These are phyloP conservation scores for Dunaliella sp. DNA, from an alignment of 139 green algal species.

Conservation along the genomic window DNA sequence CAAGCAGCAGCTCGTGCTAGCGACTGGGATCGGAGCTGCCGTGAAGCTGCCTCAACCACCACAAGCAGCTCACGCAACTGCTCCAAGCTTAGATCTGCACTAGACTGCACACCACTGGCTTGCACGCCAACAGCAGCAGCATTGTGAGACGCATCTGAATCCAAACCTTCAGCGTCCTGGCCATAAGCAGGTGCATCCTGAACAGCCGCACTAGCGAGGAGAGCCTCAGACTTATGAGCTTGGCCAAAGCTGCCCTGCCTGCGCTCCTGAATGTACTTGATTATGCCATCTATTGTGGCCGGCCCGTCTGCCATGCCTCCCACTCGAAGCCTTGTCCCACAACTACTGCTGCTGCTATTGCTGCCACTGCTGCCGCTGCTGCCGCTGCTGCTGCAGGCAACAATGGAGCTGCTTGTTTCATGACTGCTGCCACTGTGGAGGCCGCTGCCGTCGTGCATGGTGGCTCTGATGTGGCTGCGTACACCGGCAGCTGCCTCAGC, in stretches of 20 bases:
- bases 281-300: background rate
- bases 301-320: background rate
- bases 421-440: slow-evolving; percentile 1
- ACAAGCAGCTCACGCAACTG: background rate
- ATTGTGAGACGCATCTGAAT: background rate
- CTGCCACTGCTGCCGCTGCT: background rate
- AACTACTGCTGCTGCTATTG: slow-evolving; percentile 10
- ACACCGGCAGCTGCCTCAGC: background rate
- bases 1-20: background rate
- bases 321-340: background rate
- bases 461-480: no score
- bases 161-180: background rate
- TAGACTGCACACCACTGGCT: no score
- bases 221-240: background rate
- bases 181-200: background rate
- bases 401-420: no score
- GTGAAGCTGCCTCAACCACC: background rate
- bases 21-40: background rate
- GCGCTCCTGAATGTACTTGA: background rate
- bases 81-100: background rate
- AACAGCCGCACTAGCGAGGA: background rate
- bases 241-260: background rate
- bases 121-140: background rate
- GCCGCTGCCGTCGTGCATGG: background rate
- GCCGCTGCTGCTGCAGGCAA: background rate